These are phyloP conservation scores for Endocalyx cinctus DNA, from an alignment of 2,329 filamentous ascomycete genomes.

Conservation along the genomic window DNA sequence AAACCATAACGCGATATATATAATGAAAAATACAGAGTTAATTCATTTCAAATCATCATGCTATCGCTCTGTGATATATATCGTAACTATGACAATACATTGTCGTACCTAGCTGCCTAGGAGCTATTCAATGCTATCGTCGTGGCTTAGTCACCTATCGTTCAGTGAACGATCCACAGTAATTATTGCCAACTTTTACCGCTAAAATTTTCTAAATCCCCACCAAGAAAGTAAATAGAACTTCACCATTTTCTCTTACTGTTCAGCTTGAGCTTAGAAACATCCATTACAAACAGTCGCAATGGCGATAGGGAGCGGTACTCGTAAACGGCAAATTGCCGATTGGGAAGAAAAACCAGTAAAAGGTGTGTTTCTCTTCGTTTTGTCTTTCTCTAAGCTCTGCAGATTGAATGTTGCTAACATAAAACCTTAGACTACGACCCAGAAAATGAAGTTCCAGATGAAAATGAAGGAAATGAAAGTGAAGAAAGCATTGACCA, in stretches of 20 bases:
- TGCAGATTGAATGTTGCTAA: constrained; percentile 9
- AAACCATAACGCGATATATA: no score
- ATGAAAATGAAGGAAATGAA: constrained; percentile 50
- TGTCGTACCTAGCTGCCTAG: no score
- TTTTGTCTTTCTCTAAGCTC: constrained; percentile 1
- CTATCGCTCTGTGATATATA: no score
- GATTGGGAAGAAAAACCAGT: constrained; percentile 57
- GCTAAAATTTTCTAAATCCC: constrained; percentile 44
- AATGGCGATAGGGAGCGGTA: background rate
- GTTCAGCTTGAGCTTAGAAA: no score
- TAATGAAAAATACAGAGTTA: no score
- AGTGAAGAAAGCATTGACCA: constrained; percentile 48
- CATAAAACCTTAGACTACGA: constrained; percentile 61
- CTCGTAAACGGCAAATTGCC: constrained; percentile 51
- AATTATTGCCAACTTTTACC: constrained; percentile 42
- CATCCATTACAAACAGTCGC: background rate
- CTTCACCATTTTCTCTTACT: no score
- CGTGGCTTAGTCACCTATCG: no score
- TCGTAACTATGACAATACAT: no score
- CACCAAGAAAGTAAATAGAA: no score
- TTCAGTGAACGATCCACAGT: no score
- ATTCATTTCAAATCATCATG: no score
- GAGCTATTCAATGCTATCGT: no score
- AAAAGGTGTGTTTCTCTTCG: constrained; percentile 45
- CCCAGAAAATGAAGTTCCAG: constrained; percentile 62